Conservation (phyloP, 2,329 filamentous ascomycete species). For the Orbilia ellipsospora region DNA sequence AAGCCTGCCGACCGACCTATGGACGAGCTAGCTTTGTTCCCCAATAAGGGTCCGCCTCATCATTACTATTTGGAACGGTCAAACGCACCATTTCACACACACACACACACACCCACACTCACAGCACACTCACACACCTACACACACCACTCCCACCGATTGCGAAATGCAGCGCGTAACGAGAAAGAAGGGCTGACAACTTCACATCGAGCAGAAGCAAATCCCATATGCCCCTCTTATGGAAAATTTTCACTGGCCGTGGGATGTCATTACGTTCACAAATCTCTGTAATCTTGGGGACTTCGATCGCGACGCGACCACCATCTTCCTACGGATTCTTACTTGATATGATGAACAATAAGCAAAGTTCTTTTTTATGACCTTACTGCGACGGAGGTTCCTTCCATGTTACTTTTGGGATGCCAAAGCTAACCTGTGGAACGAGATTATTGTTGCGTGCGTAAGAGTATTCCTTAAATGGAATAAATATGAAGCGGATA, state of each 20-base stretch:
- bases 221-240: slow-evolving; percentile 24
- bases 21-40: slow-evolving; percentile 33
- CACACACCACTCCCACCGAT: slow-evolving; percentile 22
- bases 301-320: slow-evolving; percentile 41
- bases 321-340: slow-evolving; percentile 28
- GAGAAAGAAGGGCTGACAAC: slow-evolving; percentile 44
- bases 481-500: slow-evolving; percentile 22
- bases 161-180: slow-evolving; percentile 37
- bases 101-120: neutral
- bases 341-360: slow-evolving; percentile 31
- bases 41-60: slow-evolving; percentile 49
- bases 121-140: neutral
- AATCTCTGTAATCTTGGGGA: slow-evolving; percentile 35
- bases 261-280: slow-evolving; percentile 56
- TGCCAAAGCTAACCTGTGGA: slow-evolving; percentile 32
- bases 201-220: slow-evolving; percentile 49
- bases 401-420: slow-evolving; percentile 44
- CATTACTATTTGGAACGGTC: slow-evolving; percentile 4
- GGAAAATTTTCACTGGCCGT: slow-evolving; percentile 36
- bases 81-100: slow-evolving; percentile 41
- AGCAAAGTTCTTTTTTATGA: slow-evolving; percentile 19
- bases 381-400: slow-evolving; percentile 40
- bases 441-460: slow-evolving; percentile 33
- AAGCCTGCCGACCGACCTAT: neutral
- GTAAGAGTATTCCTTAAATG: slow-evolving; percentile 34